A percentile compares a stretch with the other conserved stretches of the same genome.
Conservation (phyloP, 768 basidiomycete species). For the Lyophyllum decastes region DNA sequence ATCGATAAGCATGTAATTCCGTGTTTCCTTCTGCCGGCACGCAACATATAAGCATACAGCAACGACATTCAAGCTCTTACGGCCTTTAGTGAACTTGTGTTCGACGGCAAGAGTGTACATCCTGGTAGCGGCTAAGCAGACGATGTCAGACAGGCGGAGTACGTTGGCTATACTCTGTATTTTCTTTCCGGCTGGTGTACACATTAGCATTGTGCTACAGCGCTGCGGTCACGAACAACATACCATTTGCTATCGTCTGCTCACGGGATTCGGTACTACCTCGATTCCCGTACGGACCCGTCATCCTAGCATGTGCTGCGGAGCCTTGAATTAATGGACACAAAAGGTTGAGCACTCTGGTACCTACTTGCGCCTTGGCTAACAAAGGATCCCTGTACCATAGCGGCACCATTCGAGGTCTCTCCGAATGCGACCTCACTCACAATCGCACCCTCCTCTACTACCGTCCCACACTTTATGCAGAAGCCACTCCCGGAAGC, state of each 20-base stretch:
- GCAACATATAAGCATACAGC: constrained; percentile 96
- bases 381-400: constrained; percentile 94
- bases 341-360: constrained; percentile 30
- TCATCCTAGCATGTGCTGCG: constrained; percentile 79
- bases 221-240: constrained; percentile 20
- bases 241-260: constrained; percentile 90
- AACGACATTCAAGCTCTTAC: constrained; percentile 89
- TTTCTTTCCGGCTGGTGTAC: constrained; percentile 66
- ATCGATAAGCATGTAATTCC: constrained; percentile 97
- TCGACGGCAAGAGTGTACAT: constrained; percentile 93
- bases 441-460: constrained; percentile 93
- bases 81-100: constrained; percentile 92
- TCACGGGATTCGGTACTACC: constrained; percentile 83
- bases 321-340: background rate
- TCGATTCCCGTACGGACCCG: constrained; percentile 79
- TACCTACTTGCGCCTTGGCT: constrained; percentile 81
- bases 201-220: background rate
- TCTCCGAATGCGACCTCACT: constrained; percentile 97
- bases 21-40: constrained; percentile 86
- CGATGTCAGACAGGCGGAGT: constrained; percentile 76
- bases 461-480: constrained; percentile 82
- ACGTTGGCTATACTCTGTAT: constrained; percentile 83
- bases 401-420: constrained; percentile 86
- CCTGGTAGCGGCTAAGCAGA: constrained; percentile 79
- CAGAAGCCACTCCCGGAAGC: constrained; percentile 88